These are phyloP conservation scores for Ettlia oleoabundans DNA, from an alignment of 139 green algal genomes.

Conservation along the genomic window DNA sequence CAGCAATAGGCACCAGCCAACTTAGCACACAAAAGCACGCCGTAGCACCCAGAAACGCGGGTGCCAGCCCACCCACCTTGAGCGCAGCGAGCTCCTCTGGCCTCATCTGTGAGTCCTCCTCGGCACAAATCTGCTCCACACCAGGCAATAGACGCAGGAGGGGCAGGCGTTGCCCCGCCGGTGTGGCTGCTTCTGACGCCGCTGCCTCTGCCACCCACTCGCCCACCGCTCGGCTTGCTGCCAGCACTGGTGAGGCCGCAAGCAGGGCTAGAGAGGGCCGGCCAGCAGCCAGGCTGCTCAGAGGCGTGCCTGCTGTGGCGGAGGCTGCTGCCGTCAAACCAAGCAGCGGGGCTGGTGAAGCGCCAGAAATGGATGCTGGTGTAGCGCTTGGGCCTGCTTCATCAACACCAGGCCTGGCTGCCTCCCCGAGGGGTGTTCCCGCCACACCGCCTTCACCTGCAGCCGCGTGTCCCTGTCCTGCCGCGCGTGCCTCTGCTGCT, in stretches of 20 bases:
- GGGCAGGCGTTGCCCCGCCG: constrained; percentile 12
- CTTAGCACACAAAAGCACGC: too few species aligned
- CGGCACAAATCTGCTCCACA: not conserved
- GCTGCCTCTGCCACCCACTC: constrained; percentile 18
- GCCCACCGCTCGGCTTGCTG: constrained; percentile 8
- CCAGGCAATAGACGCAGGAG: constrained; percentile 26
- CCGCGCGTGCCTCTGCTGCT: not conserved
- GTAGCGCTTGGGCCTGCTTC: too few species aligned
- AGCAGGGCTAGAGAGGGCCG: not conserved
- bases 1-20: too few species aligned
- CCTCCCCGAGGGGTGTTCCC: not conserved
- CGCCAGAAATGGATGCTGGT: too few species aligned
- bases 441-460: not conserved
- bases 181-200: not conserved
- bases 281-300: not conserved
- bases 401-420: too few species aligned
- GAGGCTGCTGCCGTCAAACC: not conserved
- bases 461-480: not conserved
- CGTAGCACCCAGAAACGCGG: too few species aligned
- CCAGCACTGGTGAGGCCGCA: constrained; percentile 21
- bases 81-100: not conserved
- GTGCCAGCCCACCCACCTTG: too few species aligned
- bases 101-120: constrained; percentile 13
- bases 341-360: not conserved
- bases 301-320: not conserved